Conservation (phyloP, 495 filamentous ascomycete species). For the Sphaerosporella brunnea region DNA sequence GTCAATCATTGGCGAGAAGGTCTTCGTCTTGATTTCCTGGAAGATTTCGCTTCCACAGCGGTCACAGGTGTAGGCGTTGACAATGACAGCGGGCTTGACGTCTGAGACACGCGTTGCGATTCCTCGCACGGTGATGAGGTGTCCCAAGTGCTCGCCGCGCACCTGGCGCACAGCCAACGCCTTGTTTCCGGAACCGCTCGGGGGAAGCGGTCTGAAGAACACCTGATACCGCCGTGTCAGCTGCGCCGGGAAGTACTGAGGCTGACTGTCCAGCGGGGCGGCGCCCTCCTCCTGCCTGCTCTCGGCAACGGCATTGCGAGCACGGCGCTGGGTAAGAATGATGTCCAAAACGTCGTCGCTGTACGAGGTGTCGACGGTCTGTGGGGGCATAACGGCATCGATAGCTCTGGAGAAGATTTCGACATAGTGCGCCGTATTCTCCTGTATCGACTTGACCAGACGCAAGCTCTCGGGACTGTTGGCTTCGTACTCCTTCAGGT, state of each 20-base stretch:
- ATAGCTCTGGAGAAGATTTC: constrained; percentile 78
- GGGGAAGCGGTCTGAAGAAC: constrained; percentile 78
- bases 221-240: constrained; percentile 87
- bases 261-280: constrained; percentile 29
- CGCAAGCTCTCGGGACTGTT: constrained; percentile 45
- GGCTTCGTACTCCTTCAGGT: constrained; percentile 53
- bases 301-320: constrained; percentile 64
- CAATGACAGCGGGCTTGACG: constrained; percentile 90
- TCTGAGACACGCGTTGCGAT: constrained; percentile 92
- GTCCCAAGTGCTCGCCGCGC: constrained; percentile 75
- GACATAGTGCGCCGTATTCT: constrained; percentile 87
- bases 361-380: constrained; percentile 59
- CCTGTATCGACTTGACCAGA: constrained; percentile 68
- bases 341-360: constrained; percentile 96
- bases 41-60: constrained; percentile 93
- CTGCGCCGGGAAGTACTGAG: constrained; percentile 65
- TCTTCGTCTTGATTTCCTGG: constrained; percentile 82
- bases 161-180: constrained; percentile 86
- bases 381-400: constrained; percentile 68
- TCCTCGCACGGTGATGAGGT: constrained; percentile 83
- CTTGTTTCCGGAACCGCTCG: constrained; percentile 48
- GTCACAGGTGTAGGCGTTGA: constrained; percentile 95
- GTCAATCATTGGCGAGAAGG: constrained; percentile 65
- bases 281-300: constrained; percentile 37
- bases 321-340: constrained; percentile 76